Base-by-base conservation (phyloP, 345 rosid species). In the Reutealis trisperma region DNA sequence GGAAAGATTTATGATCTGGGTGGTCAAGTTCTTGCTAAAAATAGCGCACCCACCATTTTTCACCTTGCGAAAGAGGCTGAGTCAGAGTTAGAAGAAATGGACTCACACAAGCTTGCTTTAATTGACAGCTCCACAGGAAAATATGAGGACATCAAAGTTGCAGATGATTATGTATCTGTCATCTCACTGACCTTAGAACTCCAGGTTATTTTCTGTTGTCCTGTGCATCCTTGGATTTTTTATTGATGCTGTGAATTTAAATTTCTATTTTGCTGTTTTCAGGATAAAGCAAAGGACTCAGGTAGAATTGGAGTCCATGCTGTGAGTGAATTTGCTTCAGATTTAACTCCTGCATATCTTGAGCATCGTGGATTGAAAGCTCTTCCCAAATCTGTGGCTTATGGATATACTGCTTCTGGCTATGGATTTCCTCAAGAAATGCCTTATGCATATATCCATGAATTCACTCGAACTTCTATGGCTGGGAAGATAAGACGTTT, bases 381-480 rank as follows among this genome's bases (percentile, higher is more conserved):
- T 37, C 78, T 90, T 67, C 92, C 94, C 27, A 77, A 84, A 58
- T 86, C 92, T 10, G 89, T 89, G 55, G 91, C 86, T 70, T 87
- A 90, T 76, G 94, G 94, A 64, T 90, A 89, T 71, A 90, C 92
- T 25, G 94, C 94, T 81, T 90, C 94, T 10, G 92, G 94, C 8
- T 89, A 90, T 54, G 94, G 94, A 51, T 89, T 81, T 41, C 85
- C 88, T 57, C 90, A 86, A 79, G 92, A 90, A 77, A 90, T 90
- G 94, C 88, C 94, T 41, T 88, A 89, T 57, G 90, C 92, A 11
- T 90, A 87, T 73, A 68, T 90, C 55, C 94, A 90, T 63, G 94
- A 90, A 80, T 90, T 90, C 80, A 89, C 89, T 34, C 70, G 88
- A 74, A 90, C 92, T 65, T 88, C 92, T 66, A 90, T 90, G 92